Base-by-base conservation (phyloP, 2,329 filamentous ascomycete genomes). In the Xylaria sp. region DNA sequence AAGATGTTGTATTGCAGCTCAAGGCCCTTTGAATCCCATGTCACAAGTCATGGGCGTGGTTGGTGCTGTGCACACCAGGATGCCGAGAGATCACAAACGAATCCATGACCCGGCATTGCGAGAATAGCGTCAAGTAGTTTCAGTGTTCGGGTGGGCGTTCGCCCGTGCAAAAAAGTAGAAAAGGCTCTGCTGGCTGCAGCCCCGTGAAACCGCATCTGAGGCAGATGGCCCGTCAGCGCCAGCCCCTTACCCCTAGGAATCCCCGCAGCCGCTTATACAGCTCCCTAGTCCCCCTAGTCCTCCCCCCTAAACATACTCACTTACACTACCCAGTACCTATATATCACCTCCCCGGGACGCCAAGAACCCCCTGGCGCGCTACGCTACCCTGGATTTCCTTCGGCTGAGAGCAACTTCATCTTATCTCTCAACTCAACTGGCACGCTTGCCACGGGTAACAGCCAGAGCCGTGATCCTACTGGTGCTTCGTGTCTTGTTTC, bases 121-220 rank as follows among this genome's bases (percentile, higher is more conserved):
- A 69, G 56, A 66, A 62, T 64, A 68, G 5, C 3, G 73, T 43
- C 25, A 39, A 8, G 54, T 52, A 49, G 77, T 78, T 78, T 78
- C 77, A 78, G 72, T 60, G 54, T 67, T 75, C 76, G 77, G 77
- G 57, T 76, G 60, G 73, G 59, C 68, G 69, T 33, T 71, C 66
- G 73, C 73, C 77, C 77, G 77, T 73, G 66, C 46, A 73, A 51
- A 64, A 36, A 52, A 46, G 66, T 41, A 73, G 58, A 61, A 33
- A 51, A 51, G 46, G n/a, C 41, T 15, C 49, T 33, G 55, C 54
- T 56, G 66, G 62, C 52, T 62, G 39, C n/a, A 56, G 60, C 62
- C 60, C 62, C 57, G 58, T 78, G 76, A 78, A 78, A 78, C 77
- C 56, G 56, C 67, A 74, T 74, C 72, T 78, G 77, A 78, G 64